A percentile compares a stretch with the other conserved stretches of the same genome.
phyloP scores from a whole-genome alignment of 2,329 filamentous ascomycete species.

The Sporothrix luriei region DNA sequence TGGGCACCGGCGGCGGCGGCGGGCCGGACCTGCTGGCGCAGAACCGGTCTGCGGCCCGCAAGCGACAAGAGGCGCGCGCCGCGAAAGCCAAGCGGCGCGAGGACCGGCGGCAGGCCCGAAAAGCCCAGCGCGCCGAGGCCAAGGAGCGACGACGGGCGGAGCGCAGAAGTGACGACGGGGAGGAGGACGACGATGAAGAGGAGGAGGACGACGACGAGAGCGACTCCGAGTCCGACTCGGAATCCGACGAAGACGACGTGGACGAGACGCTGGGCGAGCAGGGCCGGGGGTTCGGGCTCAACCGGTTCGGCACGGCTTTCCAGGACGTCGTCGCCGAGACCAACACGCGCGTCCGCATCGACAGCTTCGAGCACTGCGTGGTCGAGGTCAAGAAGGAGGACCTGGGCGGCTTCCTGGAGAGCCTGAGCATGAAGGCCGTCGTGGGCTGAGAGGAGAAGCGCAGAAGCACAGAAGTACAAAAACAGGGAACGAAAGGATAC shows the following conservation, averaged over 20 bases:
- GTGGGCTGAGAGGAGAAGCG: slow-evolving; percentile 61
- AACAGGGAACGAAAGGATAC: not conserved
- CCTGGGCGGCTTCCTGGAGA: slow-evolving; percentile 84
- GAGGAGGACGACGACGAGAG: slow-evolving; percentile 36
- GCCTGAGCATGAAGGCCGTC: slow-evolving; percentile 86
- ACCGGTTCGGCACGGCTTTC: slow-evolving; percentile 92
- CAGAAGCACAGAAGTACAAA: no score
- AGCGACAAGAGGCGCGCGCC: slow-evolving; percentile 63
- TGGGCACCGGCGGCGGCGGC: slow-evolving; percentile 86
- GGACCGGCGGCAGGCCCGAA: slow-evolving; percentile 58
- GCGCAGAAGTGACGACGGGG: slow-evolving; percentile 35
- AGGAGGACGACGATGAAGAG: not conserved
- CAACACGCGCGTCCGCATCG: slow-evolving; percentile 83
- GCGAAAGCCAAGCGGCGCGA: slow-evolving; percentile 65
- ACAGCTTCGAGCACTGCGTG: slow-evolving; percentile 96
- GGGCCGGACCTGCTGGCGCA: slow-evolving; percentile 70
- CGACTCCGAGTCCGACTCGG: slow-evolving; percentile 45
- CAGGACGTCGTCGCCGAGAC: slow-evolving; percentile 93
- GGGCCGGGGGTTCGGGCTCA: slow-evolving; percentile 67
- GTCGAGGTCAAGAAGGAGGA: slow-evolving; percentile 98
- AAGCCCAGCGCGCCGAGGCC: slow-evolving; percentile 63
- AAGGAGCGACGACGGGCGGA: slow-evolving; percentile 59
- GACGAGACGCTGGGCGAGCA: slow-evolving; percentile 50
- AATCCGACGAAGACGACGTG: slow-evolving; percentile 43
- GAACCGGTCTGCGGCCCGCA: slow-evolving; percentile 65